phyloP scores from a whole-genome alignment of 108 stramenopile species.

The Skeletonema potamos region DNA sequence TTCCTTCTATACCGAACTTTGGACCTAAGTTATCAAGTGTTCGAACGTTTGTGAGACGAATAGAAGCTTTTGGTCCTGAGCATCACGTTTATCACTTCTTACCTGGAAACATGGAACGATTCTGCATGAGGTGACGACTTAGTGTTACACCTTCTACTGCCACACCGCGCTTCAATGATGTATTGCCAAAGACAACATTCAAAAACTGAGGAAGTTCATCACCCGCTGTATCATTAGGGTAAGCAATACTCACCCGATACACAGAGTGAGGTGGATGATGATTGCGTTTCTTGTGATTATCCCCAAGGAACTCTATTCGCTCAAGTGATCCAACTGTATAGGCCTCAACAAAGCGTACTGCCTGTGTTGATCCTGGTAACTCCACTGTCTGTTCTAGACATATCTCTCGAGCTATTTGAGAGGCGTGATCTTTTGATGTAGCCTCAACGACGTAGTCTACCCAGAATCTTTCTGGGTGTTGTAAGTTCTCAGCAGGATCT shows the following conservation, averaged over 20 bases:
- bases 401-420: conserved; percentile 12
- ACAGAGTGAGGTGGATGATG: not conserved
- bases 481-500: not conserved
- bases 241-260: conserved; percentile 12
- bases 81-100: not conserved
- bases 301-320: conserved; percentile 2
- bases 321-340: conserved; percentile 28
- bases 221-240: conserved; percentile 29
- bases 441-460: conserved; percentile 38
- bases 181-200: conserved; percentile 34
- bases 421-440: conserved; percentile 3
- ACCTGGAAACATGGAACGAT: conserved; percentile 19
- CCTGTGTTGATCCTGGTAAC: conserved; percentile 12
- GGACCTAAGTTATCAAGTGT: conserved; percentile 3
- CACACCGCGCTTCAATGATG: conserved; percentile 27
- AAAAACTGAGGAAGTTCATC: conserved; percentile 29
- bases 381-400: conserved; percentile 40
- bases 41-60: not conserved
- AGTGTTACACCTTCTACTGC: conserved; percentile 18
- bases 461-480: conserved; percentile 32
- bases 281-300: not conserved
- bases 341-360: conserved; percentile 19
- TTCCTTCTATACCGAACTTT: conserved; percentile 24
- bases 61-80: not conserved
- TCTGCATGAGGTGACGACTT: conserved; percentile 10